phyloP scores from a whole-genome alignment of 352 stramenopile genomes.

The Globisporangium apiculatum region DNA sequence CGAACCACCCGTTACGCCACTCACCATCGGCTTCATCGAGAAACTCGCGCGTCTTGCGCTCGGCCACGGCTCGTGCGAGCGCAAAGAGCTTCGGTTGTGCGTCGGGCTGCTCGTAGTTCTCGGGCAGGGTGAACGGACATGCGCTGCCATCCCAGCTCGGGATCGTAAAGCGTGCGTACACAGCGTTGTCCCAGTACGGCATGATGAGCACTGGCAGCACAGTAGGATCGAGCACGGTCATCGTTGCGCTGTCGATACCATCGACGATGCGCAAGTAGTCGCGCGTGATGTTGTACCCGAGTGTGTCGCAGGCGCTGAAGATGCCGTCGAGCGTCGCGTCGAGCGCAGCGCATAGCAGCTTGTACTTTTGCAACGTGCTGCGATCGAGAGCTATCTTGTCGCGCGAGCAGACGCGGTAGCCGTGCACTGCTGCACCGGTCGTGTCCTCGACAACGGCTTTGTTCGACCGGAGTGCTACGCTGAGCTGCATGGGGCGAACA shows the following conservation, averaged over 20 bases:
- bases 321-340: slow-evolving; percentile 14
- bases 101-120: slow-evolving; percentile 2
- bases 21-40: slow-evolving; percentile 12
- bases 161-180: slow-evolving; percentile 1
- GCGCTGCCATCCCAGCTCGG: slow-evolving; percentile 11
- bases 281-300: slow-evolving; percentile 22
- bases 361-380: background rate
- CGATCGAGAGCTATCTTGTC: background rate
- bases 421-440: slow-evolving; percentile 12
- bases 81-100: background rate
- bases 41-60: slow-evolving; percentile 16
- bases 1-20: slow-evolving; percentile 32
- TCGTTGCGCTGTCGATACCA: slow-evolving; percentile 10
- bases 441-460: slow-evolving; percentile 9
- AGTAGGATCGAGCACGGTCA: slow-evolving; percentile 1
- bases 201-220: slow-evolving; percentile 17
- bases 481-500: slow-evolving; percentile 29
- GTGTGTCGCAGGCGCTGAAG: slow-evolving; percentile 7
- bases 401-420: slow-evolving; percentile 19
- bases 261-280: slow-evolving; percentile 13
- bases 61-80: slow-evolving; percentile 4
- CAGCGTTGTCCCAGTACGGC: slow-evolving; percentile 16
- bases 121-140: slow-evolving; percentile 13
- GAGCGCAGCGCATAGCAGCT: slow-evolving; percentile 11
- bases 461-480: slow-evolving; percentile 13